Conservation (phyloP, 2,329 filamentous ascomycete species). For the Periconia macrospinosa region DNA sequence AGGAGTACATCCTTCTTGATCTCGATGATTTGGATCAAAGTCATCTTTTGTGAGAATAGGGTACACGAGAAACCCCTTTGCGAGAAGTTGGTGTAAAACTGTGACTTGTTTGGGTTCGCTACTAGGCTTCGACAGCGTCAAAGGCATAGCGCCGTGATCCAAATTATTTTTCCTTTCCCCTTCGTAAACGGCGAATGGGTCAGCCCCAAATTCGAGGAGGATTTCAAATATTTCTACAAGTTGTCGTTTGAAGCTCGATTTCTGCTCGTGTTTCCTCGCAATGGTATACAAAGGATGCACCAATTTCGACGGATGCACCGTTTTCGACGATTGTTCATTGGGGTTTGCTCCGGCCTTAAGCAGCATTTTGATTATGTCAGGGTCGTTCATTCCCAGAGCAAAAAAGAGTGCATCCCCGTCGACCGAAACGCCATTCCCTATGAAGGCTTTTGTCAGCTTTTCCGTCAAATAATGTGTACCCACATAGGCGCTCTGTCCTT, state of each 20-base stretch:
- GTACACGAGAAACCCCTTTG: conserved; percentile 2
- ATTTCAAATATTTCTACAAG: not conserved
- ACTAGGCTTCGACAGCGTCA: not conserved
- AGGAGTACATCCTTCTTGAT: conserved; percentile 7
- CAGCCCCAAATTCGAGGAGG: not conserved
- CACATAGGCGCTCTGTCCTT: conserved; percentile 1
- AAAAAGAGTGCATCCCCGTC: conserved; percentile 6
- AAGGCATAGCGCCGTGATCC: not conserved
- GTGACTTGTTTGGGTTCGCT: not conserved
- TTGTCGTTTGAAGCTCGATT: not conserved
- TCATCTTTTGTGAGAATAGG: conserved; percentile 1
- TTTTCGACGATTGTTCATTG: conserved; percentile 1
- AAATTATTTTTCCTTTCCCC: not conserved
- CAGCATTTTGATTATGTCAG: conserved; percentile 1
- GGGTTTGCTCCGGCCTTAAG: conserved; percentile 6
- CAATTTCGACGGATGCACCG: not conserved
- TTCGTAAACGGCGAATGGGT: not conserved
- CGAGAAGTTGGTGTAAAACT: conserved; percentile 10
- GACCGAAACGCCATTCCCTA: conserved; percentile 1
- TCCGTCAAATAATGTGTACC: no score
- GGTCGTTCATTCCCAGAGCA: not conserved
- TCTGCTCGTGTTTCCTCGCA: not conserved
- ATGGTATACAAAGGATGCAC: not conserved
- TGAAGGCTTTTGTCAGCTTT: conserved; percentile 6
- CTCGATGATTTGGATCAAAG: conserved; percentile 7